Evolutionary conservation across 345 rosid genomes (phyloP).

Genomic region (Rhodamnia argentea): DNA sequence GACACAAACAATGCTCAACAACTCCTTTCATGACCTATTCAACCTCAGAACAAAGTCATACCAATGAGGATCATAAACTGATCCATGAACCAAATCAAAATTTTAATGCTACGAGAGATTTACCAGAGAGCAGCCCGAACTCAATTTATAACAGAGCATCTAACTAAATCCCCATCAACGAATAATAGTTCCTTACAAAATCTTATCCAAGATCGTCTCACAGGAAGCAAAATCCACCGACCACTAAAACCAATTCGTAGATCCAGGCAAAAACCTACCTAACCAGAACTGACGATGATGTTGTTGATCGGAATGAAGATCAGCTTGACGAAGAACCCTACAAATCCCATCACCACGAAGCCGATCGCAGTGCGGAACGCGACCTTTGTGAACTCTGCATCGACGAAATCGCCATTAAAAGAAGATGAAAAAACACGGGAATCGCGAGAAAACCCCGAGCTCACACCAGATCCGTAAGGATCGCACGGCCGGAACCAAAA

Average conservation of each 20-base stretch:
- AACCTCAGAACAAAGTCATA: background rate
- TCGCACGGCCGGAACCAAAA: background rate
- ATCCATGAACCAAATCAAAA: background rate
- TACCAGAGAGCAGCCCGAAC: background rate
- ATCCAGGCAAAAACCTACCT: constrained; percentile 9
- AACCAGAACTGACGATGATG: constrained; percentile 67
- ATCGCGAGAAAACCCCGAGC: background rate
- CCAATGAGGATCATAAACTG: background rate
- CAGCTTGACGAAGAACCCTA: constrained; percentile 74
- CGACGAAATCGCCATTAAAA: background rate
- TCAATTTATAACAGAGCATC: background rate
- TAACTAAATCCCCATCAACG: background rate
- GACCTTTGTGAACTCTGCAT: constrained; percentile 56
- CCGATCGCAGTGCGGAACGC: constrained; percentile 86
- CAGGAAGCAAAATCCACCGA: background rate
- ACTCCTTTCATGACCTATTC: background rate
- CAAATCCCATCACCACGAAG: constrained; percentile 84
- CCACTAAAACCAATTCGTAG: background rate
- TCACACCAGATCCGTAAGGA: background rate
- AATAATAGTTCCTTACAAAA: background rate
- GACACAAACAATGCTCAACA: background rate
- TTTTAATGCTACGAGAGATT: background rate
- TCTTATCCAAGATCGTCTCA: background rate
- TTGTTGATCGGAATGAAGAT: constrained; percentile 86
- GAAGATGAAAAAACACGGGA: background rate